Conservation (phyloP, 495 filamentous ascomycete genomes). For the Hypoxylon lienhwacheense region DNA sequence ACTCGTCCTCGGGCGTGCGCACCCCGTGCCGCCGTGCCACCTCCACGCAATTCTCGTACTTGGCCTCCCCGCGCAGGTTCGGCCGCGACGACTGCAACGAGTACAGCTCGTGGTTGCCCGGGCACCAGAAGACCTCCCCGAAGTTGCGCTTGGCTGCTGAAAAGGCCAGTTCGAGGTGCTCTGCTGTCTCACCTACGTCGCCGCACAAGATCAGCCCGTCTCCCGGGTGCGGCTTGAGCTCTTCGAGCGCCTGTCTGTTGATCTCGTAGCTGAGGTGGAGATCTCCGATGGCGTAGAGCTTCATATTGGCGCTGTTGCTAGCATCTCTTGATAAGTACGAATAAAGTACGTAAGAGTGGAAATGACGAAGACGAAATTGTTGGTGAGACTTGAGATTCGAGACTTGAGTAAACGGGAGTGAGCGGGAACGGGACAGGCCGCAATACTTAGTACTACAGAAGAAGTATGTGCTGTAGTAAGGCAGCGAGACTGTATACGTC, state of each 20-base stretch:
- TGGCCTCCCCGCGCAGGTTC: conserved; percentile 35
- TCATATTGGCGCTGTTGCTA: conserved; percentile 28
- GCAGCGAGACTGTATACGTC: not conserved
- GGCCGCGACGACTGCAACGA: conserved; percentile 30
- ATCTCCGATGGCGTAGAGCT: conserved; percentile 43
- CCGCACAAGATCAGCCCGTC: conserved; percentile 42
- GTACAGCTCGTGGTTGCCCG: conserved; percentile 45
- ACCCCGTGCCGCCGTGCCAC: conserved; percentile 37
- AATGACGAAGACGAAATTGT: too few relatives aligned
- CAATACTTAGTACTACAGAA: too few relatives aligned
- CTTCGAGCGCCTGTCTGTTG: conserved; percentile 36
- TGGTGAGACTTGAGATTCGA: too few relatives aligned
- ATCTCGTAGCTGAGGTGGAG: conserved; percentile 41
- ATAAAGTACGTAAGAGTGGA: too few relatives aligned
- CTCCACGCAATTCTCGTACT: conserved; percentile 37
- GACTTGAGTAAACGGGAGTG: not conserved
- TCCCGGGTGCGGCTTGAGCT: conserved; percentile 35
- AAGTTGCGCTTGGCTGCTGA: conserved; percentile 32
- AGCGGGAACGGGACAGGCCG: too few relatives aligned
- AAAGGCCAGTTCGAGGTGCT: conserved; percentile 38
- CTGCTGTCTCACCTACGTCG: conserved; percentile 39
- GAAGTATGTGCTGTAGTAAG: too few relatives aligned
- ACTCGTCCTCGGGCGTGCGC: conserved; percentile 41
- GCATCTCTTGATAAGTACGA: conserved; percentile 3
- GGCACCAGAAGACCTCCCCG: conserved; percentile 39